A percentile compares a stretch with the other conserved stretches of the same genome.
Conservation (phyloP, 768 basidiomycete genomes). For the Calocera cornea region DNA sequence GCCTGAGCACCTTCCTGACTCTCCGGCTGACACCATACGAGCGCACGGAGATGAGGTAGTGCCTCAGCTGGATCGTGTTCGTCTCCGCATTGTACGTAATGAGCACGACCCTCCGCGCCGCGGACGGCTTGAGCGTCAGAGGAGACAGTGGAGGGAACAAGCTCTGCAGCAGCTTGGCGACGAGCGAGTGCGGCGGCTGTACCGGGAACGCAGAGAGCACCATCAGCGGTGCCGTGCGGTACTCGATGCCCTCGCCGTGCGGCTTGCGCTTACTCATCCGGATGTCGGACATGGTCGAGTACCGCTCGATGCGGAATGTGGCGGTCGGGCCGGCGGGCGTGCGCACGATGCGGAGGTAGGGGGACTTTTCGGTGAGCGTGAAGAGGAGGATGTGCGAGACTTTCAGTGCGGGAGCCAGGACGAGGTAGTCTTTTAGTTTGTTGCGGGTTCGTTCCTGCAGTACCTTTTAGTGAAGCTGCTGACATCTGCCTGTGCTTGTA, state of each 20-base stretch:
- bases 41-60: slow-evolving; percentile 90
- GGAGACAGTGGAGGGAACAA: slow-evolving; percentile 89
- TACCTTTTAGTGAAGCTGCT: slow-evolving; percentile 11
- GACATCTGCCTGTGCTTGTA: slow-evolving; percentile 4
- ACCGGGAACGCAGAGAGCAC: slow-evolving; percentile 20
- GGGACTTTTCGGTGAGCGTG: slow-evolving; percentile 72
- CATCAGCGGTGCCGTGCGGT: slow-evolving; percentile 83
- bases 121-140: slow-evolving; percentile 62
- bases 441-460: slow-evolving; percentile 75
- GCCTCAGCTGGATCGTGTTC: slow-evolving; percentile 80
- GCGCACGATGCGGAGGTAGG: slow-evolving; percentile 74
- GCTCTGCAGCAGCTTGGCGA: slow-evolving; percentile 82
- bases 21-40: slow-evolving; percentile 88
- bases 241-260: slow-evolving; percentile 74
- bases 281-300: slow-evolving; percentile 48
- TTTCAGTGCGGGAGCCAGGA: slow-evolving; percentile 76
- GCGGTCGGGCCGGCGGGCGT: slow-evolving; percentile 85
- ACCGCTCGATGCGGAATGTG: slow-evolving; percentile 83
- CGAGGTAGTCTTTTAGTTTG: slow-evolving; percentile 86
- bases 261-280: slow-evolving; percentile 46
- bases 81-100: slow-evolving; percentile 79
- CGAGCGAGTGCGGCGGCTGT: slow-evolving; percentile 31
- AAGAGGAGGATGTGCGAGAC: slow-evolving; percentile 90
- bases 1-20: slow-evolving; percentile 67
- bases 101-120: slow-evolving; percentile 87